Evolutionary conservation across 1,284 basidiomycete genomes (phyloP), one percentile per base, ranked within the genome.

Genomic region (Tetrapyrgos nigripes): DNA sequence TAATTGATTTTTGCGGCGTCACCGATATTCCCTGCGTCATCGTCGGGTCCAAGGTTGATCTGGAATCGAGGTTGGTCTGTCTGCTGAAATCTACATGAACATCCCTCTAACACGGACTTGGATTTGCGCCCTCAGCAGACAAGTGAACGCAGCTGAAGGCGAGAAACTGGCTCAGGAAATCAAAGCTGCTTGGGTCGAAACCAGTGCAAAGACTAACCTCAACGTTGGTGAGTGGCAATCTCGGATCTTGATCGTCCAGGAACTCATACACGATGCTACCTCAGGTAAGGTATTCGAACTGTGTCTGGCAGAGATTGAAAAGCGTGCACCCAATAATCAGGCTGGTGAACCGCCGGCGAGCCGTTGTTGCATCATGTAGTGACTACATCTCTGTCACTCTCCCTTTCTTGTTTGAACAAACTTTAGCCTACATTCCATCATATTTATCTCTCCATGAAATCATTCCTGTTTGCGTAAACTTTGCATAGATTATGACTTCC

Each of bases 1-100:
- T 99, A 68, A 81, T 96, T 68, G 91, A 96, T 76, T 98, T 95
- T 73, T 94, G 93, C 55, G 97, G 96, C 50, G 85, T 94, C 52
- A 88, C 91, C 61, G 87, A 89, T 64, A 92, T 98, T 49, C 96
- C 97, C 11, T 96, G 96, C 75, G 95, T 99, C 49, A 88, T 99
- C 63, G 97, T 98, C 27, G 97, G 96, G 11, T 93, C 97, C 68
- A 99, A 99, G 84, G 84, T 84, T 57, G 97, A 99, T 80, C 77
- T 99, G 72, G 83, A 78, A 70, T 82, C 71, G 73, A 91, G 82
- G 90, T 94, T 74, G 72, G 82, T 76, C 65, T 65, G 45, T 33
- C 23, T 14, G 31, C n/a, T 52, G 43, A 4, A 61, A 13, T 23
- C 10, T 4, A 10, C 11, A 19, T 45, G n/a, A 27, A 17, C 55